Evolutionary conservation across 257 asterid species (phyloP).

Genomic region (Thymus quinquecostatus): DNA sequence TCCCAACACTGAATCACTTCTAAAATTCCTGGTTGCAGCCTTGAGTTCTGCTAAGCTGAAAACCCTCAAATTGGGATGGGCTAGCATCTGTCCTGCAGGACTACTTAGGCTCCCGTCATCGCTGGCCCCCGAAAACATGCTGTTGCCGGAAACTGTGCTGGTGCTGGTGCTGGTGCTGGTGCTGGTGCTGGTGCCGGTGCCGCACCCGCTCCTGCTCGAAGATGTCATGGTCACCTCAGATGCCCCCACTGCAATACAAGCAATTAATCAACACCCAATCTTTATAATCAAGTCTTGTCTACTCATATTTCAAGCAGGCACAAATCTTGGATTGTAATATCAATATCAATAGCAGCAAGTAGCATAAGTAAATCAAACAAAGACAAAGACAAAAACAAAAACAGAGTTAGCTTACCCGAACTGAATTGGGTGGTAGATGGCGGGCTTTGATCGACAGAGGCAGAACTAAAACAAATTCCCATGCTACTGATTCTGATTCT

Average conservation of each 20-base stretch:
- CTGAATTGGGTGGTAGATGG: conserved; percentile 34
- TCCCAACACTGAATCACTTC: conserved; percentile 72
- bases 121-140: conserved; percentile 37
- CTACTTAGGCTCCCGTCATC: conserved; percentile 13
- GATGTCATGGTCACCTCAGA: conserved; percentile 37
- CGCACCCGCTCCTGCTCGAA: conserved; percentile 37
- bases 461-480: conserved; percentile 49
- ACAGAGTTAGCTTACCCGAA: conserved; percentile 34
- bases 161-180: conserved; percentile 5
- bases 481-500: conserved; percentile 16
- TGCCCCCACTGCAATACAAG: conserved; percentile 22
- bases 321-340: neutral
- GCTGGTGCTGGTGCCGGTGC: conserved; percentile 27
- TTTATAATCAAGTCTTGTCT: conserved; percentile 8
- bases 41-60: conserved; percentile 65
- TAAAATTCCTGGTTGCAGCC: conserved; percentile 73
- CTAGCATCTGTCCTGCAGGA: conserved; percentile 46
- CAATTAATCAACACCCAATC: neutral
- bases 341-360: neutral
- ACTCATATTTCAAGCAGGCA: neutral
- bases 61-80: conserved; percentile 61
- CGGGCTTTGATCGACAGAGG: conserved; percentile 43
- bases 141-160: conserved; percentile 33
- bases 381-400: neutral
- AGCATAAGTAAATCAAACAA: neutral